Base-by-base conservation (phyloP, 2,329 filamentous ascomycete species). In the Pyrenophora teres region DNA sequence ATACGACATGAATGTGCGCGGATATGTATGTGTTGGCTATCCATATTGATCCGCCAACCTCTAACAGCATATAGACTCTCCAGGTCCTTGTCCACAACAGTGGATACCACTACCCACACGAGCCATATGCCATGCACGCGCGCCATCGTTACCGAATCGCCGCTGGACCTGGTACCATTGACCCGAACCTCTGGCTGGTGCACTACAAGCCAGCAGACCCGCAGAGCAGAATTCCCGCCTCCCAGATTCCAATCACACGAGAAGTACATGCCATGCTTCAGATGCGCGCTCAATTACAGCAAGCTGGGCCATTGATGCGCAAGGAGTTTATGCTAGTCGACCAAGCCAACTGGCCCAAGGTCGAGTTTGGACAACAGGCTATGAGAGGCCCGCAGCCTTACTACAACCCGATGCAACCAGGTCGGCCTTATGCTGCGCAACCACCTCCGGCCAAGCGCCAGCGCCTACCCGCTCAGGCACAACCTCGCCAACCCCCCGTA, bases 291-390 rank as follows among this genome's bases (percentile, higher is more conserved):
- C 81, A 80, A 64, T 73, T 89, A 79, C 75, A 88, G 74, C 82
- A 80, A 47, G 88, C 90, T 59, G 93, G 92, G 6, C 89, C 92
- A 64, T 56, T 75, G 41, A 86, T 96, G 50, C 87, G 91, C 63
- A 96, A 96, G 69, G 92, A 97, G 66, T 97, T 97, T 70, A 95
- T 97, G 87, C 81, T 97, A 16, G 86, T 89, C 42, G 94, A 97
- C 74, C 86, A 90, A 35, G 83, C 86, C 59, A 95, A 91, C 76
- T 97, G 93, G 92, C 93, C 94, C 3, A 86, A 87, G 19, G 88
- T 97, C 53, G 85, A 85, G 38, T 85, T 90, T 57, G 88, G 89
- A n/a, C 72, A 67, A 32, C 57, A 54, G 19, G 57, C 57, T 3
- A 60, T 64, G 57, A 59, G 62, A 42, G 59, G 54, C 21, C 71